A percentile compares a stretch with the other conserved stretches of the same genome.
Conservation (phyloP, 176 grass and related monocot genomes). For the Triticum timopheevii region DNA sequence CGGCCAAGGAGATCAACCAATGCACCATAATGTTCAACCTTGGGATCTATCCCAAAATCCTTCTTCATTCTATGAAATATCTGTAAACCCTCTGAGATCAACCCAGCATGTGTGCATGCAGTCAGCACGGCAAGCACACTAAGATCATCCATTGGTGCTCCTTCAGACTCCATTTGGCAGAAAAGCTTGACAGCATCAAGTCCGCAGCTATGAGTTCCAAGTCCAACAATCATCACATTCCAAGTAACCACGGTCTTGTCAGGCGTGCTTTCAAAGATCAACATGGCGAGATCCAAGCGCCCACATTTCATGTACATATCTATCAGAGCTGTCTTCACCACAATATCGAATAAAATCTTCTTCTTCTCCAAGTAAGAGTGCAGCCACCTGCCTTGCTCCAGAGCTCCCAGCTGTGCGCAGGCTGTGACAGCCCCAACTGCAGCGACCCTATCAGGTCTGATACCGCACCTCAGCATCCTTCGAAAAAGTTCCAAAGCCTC, state of each 20-base stretch:
- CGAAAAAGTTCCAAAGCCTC: constrained; percentile 60
- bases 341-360: constrained; percentile 48
- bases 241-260: constrained; percentile 62
- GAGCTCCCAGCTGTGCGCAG: constrained; percentile 61
- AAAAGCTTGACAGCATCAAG: constrained; percentile 52
- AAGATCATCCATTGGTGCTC: constrained; percentile 58
- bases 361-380: constrained; percentile 77
- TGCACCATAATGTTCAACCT: constrained; percentile 66
- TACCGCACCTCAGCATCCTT: constrained; percentile 41
- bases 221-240: constrained; percentile 74
- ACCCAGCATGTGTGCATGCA: constrained; percentile 61
- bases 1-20: constrained; percentile 72
- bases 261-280: constrained; percentile 53
- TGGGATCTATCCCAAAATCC: constrained; percentile 50
- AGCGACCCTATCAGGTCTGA: constrained; percentile 50
- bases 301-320: constrained; percentile 84
- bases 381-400: constrained; percentile 77
- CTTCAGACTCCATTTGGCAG: constrained; percentile 49
- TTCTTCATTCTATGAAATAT: constrained; percentile 63
- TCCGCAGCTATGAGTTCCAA: constrained; percentile 49
- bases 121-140: constrained; percentile 52
- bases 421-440: constrained; percentile 56
- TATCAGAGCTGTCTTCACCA: constrained; percentile 58
- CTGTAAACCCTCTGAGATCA: constrained; percentile 46
- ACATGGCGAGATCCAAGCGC: constrained; percentile 39